Conservation (phyloP, 2,329 filamentous ascomycete genomes). For the Parastagonospora nodorum region DNA sequence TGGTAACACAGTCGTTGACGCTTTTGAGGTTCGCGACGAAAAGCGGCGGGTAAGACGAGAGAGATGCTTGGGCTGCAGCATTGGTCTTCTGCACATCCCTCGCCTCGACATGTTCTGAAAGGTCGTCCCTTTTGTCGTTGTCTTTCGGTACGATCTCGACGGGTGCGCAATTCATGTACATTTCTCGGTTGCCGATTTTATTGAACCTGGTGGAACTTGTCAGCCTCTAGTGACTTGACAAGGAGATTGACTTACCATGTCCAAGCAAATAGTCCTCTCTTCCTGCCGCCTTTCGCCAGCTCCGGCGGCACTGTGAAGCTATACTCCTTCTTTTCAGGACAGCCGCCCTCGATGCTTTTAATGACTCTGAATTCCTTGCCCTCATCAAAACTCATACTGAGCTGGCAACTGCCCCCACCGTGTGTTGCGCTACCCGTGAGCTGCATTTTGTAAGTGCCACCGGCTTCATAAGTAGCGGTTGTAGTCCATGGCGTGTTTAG, state of each 20-base stretch:
- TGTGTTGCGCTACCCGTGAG: slow-evolving; percentile 66
- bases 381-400: slow-evolving; percentile 74
- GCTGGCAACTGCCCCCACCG: slow-evolving; percentile 76
- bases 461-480: slow-evolving; percentile 66
- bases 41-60: slow-evolving; percentile 47
- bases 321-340: slow-evolving; percentile 59
- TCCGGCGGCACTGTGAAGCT: slow-evolving; percentile 57
- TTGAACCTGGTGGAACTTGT: slow-evolving; percentile 58
- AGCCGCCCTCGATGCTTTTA: slow-evolving; percentile 65
- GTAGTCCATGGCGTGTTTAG: slow-evolving; percentile 56
- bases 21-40: slow-evolving; percentile 51
- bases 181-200: slow-evolving; percentile 76
- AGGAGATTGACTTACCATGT: slow-evolving; percentile 42
- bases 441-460: slow-evolving; percentile 66
- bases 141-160: slow-evolving; percentile 60
- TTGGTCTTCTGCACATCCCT: slow-evolving; percentile 2
- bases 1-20: slow-evolving; percentile 48
- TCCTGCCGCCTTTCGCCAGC: not conserved
- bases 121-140: slow-evolving; percentile 59
- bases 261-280: slow-evolving; percentile 70
- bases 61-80: slow-evolving; percentile 23
- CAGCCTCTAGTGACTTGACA: not conserved
- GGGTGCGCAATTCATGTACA: slow-evolving; percentile 85
- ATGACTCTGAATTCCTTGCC: slow-evolving; percentile 73
- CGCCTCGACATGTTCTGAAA: slow-evolving; percentile 49